Base-by-base conservation (phyloP, 768 basidiomycete genomes). In the Leccinum arenicola region DNA sequence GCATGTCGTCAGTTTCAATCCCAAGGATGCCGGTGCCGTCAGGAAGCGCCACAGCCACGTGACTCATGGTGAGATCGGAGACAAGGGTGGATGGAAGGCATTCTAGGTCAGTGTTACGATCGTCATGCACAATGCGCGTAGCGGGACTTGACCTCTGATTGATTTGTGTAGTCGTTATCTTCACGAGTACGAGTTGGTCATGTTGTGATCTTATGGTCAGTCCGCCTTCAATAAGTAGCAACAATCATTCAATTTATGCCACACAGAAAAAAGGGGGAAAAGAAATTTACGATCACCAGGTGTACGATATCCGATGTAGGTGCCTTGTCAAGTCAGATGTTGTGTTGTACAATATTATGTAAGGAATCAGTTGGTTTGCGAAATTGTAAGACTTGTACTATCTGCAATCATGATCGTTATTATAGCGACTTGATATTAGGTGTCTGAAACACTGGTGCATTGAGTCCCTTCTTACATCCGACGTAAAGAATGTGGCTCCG, bases 21-120 rank as follows among this genome's bases (percentile, higher is more conserved):
- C 17, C 9, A 1, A 3, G 0, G 58, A 64, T 17, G n/a, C 40
- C 1, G 1, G 11, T 10, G 35, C 23, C 15, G 49, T 48, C 6
- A 23, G 54, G 27, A 51, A 31, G 43, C 40, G 56, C 19, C 23
- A 11, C 5, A 2, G 31, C 2, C 9, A 25, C 1, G 19, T 14
- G 35, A 6, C 6, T 10, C 62, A 64, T 14, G 63, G 63, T 9
- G 3, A 2, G 0, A 33, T 64, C 40, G 62, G 45, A 36, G 45
- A 15, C 2, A 19, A 2, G 2, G 3, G 17, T n/a, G 6, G 15
- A 43, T 63, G 62, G 61, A 64, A 14, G 31, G 8, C 15, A 1
- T 5, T 49, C 50, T 63, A 64, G 50, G 55, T 3, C 15, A 12
- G 51, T 47, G 6, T 14, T 4, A 11, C 23, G 23, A 5, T 38